Evolutionary conservation across 768 basidiomycete genomes (phyloP).

Genomic region (Trametes cubensis): DNA sequence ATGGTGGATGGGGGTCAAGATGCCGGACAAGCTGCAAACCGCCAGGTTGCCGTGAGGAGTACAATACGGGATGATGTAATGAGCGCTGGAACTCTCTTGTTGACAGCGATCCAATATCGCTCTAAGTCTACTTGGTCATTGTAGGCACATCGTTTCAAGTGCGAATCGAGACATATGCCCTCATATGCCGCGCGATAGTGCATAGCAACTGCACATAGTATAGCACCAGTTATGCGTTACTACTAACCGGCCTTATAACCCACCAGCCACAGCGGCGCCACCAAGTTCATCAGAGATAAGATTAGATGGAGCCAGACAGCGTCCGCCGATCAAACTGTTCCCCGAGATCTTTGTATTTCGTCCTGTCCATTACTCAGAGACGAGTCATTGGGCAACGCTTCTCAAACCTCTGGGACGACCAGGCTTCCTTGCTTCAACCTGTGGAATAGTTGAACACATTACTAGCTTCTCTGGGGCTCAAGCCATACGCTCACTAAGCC

Average conservation of each 20-base stretch:
- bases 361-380: no score
- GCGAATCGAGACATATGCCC: no score
- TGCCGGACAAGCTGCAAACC: neutral
- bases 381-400: no score
- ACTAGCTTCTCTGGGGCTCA: no score
- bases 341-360: no score
- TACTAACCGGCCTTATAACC: no score
- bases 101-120: neutral
- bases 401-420: no score
- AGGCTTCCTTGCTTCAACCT: no score
- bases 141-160: neutral
- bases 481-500: no score
- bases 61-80: conserved; percentile 6
- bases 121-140: neutral
- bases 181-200: no score
- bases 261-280: neutral
- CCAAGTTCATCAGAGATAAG: neutral
- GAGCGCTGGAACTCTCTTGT: neutral
- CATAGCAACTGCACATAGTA: neutral
- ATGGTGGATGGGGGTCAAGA: neutral
- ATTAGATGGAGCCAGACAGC: conserved; percentile 1
- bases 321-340: neutral
- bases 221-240: neutral
- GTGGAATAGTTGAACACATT: no score
- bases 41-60: neutral